phyloP scores from a whole-genome alignment of 805 yeast genomes.

The Wickerhamomyces hampshirensis region DNA sequence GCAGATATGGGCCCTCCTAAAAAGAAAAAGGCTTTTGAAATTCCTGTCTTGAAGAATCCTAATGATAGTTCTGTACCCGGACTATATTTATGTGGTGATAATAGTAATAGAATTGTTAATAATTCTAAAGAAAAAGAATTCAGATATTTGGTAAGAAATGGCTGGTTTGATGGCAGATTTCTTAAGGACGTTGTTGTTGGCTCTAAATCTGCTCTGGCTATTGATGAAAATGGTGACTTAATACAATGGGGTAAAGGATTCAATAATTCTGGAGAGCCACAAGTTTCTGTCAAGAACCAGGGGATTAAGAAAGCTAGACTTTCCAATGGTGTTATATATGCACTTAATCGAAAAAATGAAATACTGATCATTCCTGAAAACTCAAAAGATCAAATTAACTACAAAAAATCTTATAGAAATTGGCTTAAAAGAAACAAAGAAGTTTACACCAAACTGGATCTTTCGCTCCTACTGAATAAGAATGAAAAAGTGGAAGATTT shows the following conservation, averaged over 20 bases:
- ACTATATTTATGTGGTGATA: conserved; percentile 61
- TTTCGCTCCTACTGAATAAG: conserved; percentile 13
- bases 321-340: conserved; percentile 53
- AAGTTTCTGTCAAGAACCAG: conserved; percentile 41
- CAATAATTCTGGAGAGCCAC: conserved; percentile 27
- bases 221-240: conserved; percentile 65
- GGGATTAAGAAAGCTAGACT: conserved; percentile 38
- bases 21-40: conserved; percentile 21
- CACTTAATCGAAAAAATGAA: conserved; percentile 33
- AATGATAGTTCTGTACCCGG: conserved; percentile 46
- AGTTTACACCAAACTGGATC: conserved; percentile 9
- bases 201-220: conserved; percentile 42
- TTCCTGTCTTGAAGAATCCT: conserved; percentile 29
- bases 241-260: conserved; percentile 62
- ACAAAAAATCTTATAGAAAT: conserved; percentile 6
- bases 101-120: conserved; percentile 33
- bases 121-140: conserved; percentile 28
- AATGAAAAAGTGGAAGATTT: conserved; percentile 50
- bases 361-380: conserved; percentile 31
- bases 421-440: conserved; percentile 12
- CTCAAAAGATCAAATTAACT: conserved; percentile 6
- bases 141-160: conserved; percentile 54
- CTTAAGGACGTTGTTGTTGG: conserved; percentile 54
- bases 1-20: conserved; percentile 20
- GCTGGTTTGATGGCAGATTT: conserved; percentile 56